Evolutionary conservation across 441 rosid species (phyloP).

Genomic region (Sinapis alba): DNA sequence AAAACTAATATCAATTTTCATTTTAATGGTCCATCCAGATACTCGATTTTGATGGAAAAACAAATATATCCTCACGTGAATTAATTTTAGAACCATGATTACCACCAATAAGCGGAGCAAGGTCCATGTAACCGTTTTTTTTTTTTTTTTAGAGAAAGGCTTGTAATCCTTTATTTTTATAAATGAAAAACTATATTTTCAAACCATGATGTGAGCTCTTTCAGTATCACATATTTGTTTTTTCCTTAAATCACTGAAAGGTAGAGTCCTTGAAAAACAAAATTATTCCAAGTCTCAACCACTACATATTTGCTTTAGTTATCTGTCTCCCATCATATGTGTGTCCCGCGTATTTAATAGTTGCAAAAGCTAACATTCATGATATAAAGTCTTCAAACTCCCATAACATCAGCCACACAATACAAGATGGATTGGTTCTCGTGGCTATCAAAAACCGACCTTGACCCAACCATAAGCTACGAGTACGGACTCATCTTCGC

Average conservation of each 20-base stretch:
- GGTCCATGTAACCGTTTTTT: neutral
- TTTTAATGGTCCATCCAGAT: no score
- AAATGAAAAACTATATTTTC: neutral
- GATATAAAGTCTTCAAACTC: conserved; percentile 5
- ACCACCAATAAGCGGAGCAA: neutral
- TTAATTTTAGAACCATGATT: neutral
- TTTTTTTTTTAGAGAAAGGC: neutral
- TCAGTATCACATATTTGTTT: neutral
- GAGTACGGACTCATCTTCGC: conserved; percentile 63
- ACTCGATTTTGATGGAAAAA: no score
- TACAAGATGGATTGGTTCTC: conserved; percentile 82
- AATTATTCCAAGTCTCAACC: conserved; percentile 12
- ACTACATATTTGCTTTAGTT: conserved; percentile 24
- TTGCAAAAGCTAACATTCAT: neutral
- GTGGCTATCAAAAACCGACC: conserved; percentile 66
- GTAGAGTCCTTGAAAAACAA: neutral
- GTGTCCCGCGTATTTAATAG: neutral
- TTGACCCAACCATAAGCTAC: conserved; percentile 64
- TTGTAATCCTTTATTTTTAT: no score
- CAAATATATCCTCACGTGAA: neutral
- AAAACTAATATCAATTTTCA: no score
- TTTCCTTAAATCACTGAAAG: neutral
- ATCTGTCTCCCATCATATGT: conserved; percentile 8
- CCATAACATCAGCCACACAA: conserved; percentile 12
- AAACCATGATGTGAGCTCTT: neutral